phyloP scores from a whole-genome alignment of 2,329 filamentous ascomycete species.

The Lanzia echinophila region DNA sequence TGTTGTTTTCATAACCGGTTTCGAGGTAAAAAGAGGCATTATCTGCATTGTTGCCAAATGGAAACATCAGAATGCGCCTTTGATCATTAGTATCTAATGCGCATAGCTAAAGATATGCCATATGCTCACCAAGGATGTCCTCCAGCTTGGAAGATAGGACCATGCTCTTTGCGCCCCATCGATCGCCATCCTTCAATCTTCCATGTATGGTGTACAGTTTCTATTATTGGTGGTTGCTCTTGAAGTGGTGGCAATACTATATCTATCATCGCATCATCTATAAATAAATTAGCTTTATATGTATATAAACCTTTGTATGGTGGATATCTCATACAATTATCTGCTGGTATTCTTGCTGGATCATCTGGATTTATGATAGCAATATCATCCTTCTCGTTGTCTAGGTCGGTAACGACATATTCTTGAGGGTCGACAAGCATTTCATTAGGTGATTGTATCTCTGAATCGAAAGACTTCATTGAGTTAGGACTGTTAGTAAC shows the following conservation, averaged over 20 bases:
- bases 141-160: slow-evolving; percentile 79
- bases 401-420: slow-evolving; percentile 23
- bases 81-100: slow-evolving; percentile 12
- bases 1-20: slow-evolving; percentile 73
- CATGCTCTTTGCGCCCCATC: slow-evolving; percentile 74
- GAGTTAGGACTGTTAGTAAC: neutral
- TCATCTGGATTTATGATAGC: slow-evolving; percentile 35
- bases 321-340: slow-evolving; percentile 32
- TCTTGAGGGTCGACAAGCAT: slow-evolving; percentile 30
- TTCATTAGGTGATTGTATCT: slow-evolving; percentile 28
- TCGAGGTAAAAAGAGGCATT: slow-evolving; percentile 94
- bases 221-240: slow-evolving; percentile 73
- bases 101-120: slow-evolving; percentile 23
- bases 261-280: slow-evolving; percentile 81
- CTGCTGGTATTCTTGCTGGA: slow-evolving; percentile 25
- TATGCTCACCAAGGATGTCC: slow-evolving; percentile 70
- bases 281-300: slow-evolving; percentile 16
- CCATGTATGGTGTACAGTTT: slow-evolving; percentile 77
- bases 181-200: slow-evolving; percentile 76
- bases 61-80: slow-evolving; percentile 92
- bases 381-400: slow-evolving; percentile 35
- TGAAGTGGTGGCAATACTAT: slow-evolving; percentile 63
- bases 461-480: slow-evolving; percentile 23
- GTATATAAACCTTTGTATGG: neutral
- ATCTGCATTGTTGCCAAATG: slow-evolving; percentile 89